Evolutionary conservation across 352 stramenopile genomes (phyloP), one percentile per base, ranked within the genome.

Genomic region (Blastocystis sp.): DNA sequence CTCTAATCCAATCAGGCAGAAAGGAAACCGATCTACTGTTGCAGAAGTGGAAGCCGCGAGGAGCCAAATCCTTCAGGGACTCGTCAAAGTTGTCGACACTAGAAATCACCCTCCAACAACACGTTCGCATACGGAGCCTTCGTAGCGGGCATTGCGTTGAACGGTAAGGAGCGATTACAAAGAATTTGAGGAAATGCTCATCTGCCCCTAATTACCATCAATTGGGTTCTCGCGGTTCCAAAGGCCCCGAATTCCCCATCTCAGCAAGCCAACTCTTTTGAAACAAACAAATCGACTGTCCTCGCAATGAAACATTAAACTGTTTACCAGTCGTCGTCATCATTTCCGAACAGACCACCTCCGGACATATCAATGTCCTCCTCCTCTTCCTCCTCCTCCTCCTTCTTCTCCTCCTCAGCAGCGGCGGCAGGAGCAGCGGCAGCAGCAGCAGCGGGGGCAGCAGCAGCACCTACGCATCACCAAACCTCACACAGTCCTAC

Each of bases 291-390:
- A 64, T 8, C 21, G 24, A 64, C 54, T 32, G 54, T 11, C 54
- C 54, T 36, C 4, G 29, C 11, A 64, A 18, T 32, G 54, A 32
- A 8, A 64, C 46, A 77, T 77, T 77, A 34, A 77, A 6, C 7
- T 48, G 44, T 81, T 81, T 81, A 81, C 69, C 69, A 81, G 69
- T 81, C 69, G 54, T 81, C 69, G 32, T 81, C 69, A 81, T 78
- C 67, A 63, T 78, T 81, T 44, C 85, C 87, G 27, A 75, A 84
- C 46, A 88, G 69, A 65, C 88, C 87, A 84, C 88, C 88, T 48
- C 86, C 89, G 64, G 89, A 87, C 78, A 89, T 87, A 69, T 89
- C 87, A 44, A 67, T 44, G 32, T 81, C 54, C 29, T 81, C 54
- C 44, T 81, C 54, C 44, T 81, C 54, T 49, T 81, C 54, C 44